Percentiles rank a stretch among this genome's conserved stretches.
phyloP scores from a whole-genome alignment of 805 yeast genomes.

The Cyberlindnera nakhonratchasimensis region DNA sequence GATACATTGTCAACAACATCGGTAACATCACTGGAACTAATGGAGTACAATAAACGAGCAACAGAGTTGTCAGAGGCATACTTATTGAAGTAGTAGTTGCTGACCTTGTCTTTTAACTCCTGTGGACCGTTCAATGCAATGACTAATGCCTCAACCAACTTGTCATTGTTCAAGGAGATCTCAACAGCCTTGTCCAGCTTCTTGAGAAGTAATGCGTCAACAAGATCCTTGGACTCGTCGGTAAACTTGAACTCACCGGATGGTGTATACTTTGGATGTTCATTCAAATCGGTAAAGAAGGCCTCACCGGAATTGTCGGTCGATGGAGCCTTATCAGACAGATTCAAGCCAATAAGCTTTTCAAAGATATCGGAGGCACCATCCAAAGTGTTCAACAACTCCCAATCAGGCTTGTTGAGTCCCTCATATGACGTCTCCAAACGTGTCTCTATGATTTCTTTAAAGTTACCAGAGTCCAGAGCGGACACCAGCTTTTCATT shows the following conservation, averaged over 20 bases:
- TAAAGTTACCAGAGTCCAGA: conserved; percentile 51
- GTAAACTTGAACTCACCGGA: conserved; percentile 49
- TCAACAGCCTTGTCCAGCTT: conserved; percentile 66
- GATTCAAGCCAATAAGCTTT: conserved; percentile 35
- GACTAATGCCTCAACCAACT: conserved; percentile 74
- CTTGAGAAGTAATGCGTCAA: conserved; percentile 54
- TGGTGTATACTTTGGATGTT: conserved; percentile 38
- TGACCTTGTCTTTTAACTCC: conserved; percentile 62
- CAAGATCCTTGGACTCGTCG: conserved; percentile 40
- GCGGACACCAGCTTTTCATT: conserved; percentile 50
- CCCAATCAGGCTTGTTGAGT: conserved; percentile 61
- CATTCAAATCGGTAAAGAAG: conserved; percentile 36
- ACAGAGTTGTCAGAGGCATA: conserved; percentile 46
- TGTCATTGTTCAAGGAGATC: conserved; percentile 56
- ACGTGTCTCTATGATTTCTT: conserved; percentile 53
- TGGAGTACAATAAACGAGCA: conserved; percentile 71
- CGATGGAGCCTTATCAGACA: conserved; percentile 31
- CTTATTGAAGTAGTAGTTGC: conserved; percentile 64
- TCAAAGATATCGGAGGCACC: conserved; percentile 52
- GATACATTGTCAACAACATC: conserved; percentile 80
- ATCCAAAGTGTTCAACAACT: conserved; percentile 49
- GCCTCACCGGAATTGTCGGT: conserved; percentile 32
- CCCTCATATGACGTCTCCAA: conserved; percentile 38
- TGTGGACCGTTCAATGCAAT: conserved; percentile 69
- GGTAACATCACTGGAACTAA: conserved; percentile 48